Base-by-base conservation (phyloP, 192 early-diverging fungal species). In the Coemansia pectinata region DNA sequence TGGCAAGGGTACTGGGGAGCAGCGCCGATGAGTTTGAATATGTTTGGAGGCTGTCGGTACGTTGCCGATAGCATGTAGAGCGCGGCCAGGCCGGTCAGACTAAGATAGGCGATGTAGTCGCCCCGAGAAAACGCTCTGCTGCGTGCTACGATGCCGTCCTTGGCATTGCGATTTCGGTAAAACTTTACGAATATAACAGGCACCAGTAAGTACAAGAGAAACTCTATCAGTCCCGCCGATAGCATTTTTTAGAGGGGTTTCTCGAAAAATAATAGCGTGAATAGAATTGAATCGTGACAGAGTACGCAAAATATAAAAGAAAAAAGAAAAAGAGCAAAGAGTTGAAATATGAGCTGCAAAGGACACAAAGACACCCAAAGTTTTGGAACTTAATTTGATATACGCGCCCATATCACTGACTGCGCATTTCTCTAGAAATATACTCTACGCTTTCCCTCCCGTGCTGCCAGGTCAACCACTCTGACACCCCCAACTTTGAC, bases 101-200 rank as follows among this genome's bases (percentile, higher is more conserved):
- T 62, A 3, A 40, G 21, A 66, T 83, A 83, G 2, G 62, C 63
- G 9, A 67, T 7, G 47, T 69, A 67, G 75, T 83, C 80, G 44
- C 27, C 57, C 6, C 45, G 63, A 10, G 72, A 62, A 5, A 77
- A 42, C 53, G 23, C 17, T n/a, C 66, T 68, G 25, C 42, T 74
- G 34, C 66, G 65, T 19, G 66, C 72, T 31, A 65, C 5, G 44
- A 59, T 69, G 41, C 19, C 53, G 65, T 73, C 74, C 45, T 71
- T 73, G 1, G 65, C 50, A 17, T 65, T 33, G 4, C 74, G 79
- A 11, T 71, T 72, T 23, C 69, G 72, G 15, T 71, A 27, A 27
- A 77, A 77, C 15, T 57, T 73, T 39, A 82, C 45, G 63, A 82
- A 25, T 14, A 82, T 59, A 17, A 82, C 60, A 21, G 79, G 74